A percentile compares a stretch with the other conserved stretches of the same genome.
phyloP scores from a whole-genome alignment of 179 eudicot species.

The Patellifolia procumbens region DNA sequence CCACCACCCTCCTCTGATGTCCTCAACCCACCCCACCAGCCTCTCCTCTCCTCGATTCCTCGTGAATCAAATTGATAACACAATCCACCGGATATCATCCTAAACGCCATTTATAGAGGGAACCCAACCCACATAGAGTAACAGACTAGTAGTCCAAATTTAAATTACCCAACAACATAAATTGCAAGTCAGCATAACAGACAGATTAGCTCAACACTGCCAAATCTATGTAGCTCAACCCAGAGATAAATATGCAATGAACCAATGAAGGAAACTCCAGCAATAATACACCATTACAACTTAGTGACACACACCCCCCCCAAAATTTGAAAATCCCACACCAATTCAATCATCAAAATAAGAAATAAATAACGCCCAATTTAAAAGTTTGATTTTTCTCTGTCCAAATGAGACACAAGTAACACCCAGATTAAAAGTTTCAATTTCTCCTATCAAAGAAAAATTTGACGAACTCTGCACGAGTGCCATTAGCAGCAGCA shows the following conservation, averaged over 20 bases:
- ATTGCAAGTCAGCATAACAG: not conserved
- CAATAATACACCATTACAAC: not conserved
- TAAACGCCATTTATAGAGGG: not conserved
- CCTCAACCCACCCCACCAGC: too few species aligned
- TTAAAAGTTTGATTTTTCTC: too few species aligned
- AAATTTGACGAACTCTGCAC: constrained; percentile 57
- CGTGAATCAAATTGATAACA: not conserved
- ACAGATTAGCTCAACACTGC: not conserved
- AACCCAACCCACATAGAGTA: not conserved
- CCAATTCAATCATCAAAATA: not conserved
- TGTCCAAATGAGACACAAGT: too few species aligned
- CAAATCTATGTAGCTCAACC: not conserved
- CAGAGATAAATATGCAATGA: not conserved
- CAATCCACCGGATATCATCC: not conserved
- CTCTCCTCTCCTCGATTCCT: not conserved
- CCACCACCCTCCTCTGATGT: too few species aligned
- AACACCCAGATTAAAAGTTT: not conserved
- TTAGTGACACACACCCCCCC: not conserved
- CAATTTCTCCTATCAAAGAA: too few species aligned
- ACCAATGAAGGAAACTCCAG: not conserved
- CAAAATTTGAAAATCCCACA: too few species aligned
- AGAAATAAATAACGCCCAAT: too few species aligned
- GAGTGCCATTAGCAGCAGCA: constrained; percentile 74
- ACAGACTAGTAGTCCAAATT: not conserved
- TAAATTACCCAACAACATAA: not conserved